Evolutionary conservation across 2,329 filamentous ascomycete species (phyloP), one percentile per base, ranked within the genome.

Genomic region (Trichophyton equinum): DNA sequence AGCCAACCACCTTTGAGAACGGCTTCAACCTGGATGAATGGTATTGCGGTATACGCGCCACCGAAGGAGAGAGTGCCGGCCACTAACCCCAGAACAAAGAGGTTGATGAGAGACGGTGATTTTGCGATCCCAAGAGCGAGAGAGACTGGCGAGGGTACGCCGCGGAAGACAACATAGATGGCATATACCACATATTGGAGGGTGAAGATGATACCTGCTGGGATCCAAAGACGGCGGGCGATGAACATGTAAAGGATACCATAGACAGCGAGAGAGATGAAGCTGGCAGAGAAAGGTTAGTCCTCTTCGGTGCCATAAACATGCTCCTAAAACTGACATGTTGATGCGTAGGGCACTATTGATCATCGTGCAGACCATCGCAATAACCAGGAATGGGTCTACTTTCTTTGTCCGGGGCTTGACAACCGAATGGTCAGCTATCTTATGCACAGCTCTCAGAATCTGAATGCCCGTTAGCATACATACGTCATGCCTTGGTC

Each of bases 21-120:
- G 2, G 53, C 53, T 36, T 57, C 53, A 18, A 57, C 53, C 27
- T 57, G 53, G 11, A 57, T 57, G 15, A 57, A 57, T 33, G 53
- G 53, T 9, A 57, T 57, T 11, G 53, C 53, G 3, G 53, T 57
- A 20, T 57, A 57, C 4, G 53, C 53, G 8, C 53, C 53, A 30
- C 53, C 53, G 36, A 57, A 57, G 7, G 53, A 57, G 4, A 57
- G 25, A 8, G 27, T 36, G 22, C 53, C 53, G 11, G 53, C 53
- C 4, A 57, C 53, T 18, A 57, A 36, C 2, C 53, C 53, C 1
- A 57, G 53, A 2, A 57, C 27, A 36, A 57, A 57, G 9, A 57
- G 22, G n/a, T 57, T 57, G 53, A 57, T 30, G 20, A 57, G 53
- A 20, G 53, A 57, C 11, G 53, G 53, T 36, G 53, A 18, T 15